Evolutionary conservation across 2,329 filamentous ascomycete species (phyloP), one percentile per base, ranked within the genome.

Genomic region (Paecilomyces dactylethromorphus): DNA sequence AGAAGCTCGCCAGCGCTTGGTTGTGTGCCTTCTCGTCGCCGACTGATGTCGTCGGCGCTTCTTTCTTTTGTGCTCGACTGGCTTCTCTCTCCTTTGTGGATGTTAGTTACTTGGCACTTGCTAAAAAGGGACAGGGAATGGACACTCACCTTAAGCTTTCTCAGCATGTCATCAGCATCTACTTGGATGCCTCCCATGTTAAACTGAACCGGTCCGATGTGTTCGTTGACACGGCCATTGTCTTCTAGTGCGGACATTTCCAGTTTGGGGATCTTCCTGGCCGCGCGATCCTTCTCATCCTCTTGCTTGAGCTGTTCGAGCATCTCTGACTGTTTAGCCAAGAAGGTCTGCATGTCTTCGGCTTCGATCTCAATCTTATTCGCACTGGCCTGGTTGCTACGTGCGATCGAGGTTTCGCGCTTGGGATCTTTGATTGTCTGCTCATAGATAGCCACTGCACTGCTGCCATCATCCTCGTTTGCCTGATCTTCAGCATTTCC

Each of bases 121-220:
- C 57, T 53, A n/a, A 51, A 56, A 50, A 24, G 32, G 35, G 35
- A n/a, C 45, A 29, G 12, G 26, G 26, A 7, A 26, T 18, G 32
- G 15, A 3, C 24, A 13, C 77, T 69, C 76, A 93, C 91, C 84
- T 92, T 92, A 61, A 96, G 80, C 66, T 89, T 85, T 73, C 92
- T 89, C 59, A 96, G 78, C 89, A 95, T 94, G 68, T 96, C 92
- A 69, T 96, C 92, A 8, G 92, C 92, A 75, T 97, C 92, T 31
- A 96, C 90, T 71, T 96, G 92, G 63, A 99, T 97, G 56, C 94
- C 94, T 50, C 94, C 94, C 83, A 99, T 94, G 72, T 99, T 99
- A 78, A 97, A 97, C 70, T 96, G 92, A 63, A 97, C 92, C 0
- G 92, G 92, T 0, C 92, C 92, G 68, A 96, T 96, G 67, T 96